Evolutionary conservation across 2,329 filamentous ascomycete species (phyloP), one percentile per base, ranked within the genome.

Genomic region (Verticillium zaregamsianum): DNA sequence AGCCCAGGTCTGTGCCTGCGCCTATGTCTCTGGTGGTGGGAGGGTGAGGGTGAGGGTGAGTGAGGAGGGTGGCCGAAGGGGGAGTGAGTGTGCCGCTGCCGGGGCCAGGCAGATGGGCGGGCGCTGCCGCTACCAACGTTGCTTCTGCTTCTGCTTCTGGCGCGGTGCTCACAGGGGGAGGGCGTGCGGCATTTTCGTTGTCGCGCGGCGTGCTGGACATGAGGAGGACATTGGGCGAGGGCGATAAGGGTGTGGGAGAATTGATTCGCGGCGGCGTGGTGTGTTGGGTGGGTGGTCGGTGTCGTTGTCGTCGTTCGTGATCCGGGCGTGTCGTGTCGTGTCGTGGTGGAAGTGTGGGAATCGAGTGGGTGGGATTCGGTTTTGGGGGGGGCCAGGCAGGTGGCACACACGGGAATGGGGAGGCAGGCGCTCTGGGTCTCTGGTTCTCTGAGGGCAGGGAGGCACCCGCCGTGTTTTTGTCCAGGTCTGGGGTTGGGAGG

Each of bases 101-200:
- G 33, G 57, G 33, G 57, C 33, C 25, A 45, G 15, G 14, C n/a
- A 31, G 33, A 49, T 31, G 14, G 23, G 35, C 37, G 37, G 57
- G 56, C 25, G 54, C 15, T 55, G 54, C 60, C 49, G 58, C 58
- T 61, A 64, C 28, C 28, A 28, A 28, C 28, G 28, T 54, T 58
- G 57, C 60, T 59, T 58, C 63, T 61, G 63, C 58, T 20, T 28
- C 40, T 40, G 58, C 40, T 20, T 40, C 40, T 28, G 58, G 62
- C 61, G 65, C 67, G 64, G 68, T 71, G 73, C 73, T 81, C 75
- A 82, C 72, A 71, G 73, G 71, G 72, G 74, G 76, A 73, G 78
- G 73, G 72, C 70, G 71, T 82, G 82, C 79, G 81, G 80, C 81
- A 84, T 84, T 81, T 82, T 82, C 80, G 76, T 74, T 74, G 72